Conservation (phyloP, 208 protist genomes). For the Angomonas desouzai region DNA sequence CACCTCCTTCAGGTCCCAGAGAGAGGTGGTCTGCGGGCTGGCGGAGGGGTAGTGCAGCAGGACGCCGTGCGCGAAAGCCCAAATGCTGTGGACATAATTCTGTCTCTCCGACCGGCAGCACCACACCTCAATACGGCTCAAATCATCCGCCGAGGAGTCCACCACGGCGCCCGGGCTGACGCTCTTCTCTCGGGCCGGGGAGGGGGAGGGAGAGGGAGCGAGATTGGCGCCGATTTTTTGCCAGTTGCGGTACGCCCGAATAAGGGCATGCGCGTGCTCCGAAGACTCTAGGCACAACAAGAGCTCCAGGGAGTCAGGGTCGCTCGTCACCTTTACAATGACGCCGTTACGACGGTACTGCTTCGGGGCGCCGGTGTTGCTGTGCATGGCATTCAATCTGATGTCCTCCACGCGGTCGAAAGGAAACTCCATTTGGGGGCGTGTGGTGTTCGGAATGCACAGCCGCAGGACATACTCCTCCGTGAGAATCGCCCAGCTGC, state of each 20-base stretch:
- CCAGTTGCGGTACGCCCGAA: slow-evolving; percentile 25
- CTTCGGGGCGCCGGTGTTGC: slow-evolving; percentile 22
- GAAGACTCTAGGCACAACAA: slow-evolving; percentile 37
- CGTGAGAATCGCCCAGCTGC: slow-evolving; percentile 38
- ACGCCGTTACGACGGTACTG: slow-evolving; percentile 44
- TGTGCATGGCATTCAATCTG: slow-evolving; percentile 16
- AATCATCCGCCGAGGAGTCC: background rate
- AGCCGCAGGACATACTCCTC: slow-evolving; percentile 15
- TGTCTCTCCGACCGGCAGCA: slow-evolving; percentile 3
- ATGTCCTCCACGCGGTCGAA: slow-evolving; percentile 21
- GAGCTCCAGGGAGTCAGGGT: slow-evolving; percentile 32
- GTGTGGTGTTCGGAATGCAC: slow-evolving; percentile 23
- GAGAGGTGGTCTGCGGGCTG: background rate
- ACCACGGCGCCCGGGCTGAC: background rate
- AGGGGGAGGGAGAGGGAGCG: slow-evolving; percentile 7
- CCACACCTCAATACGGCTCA: slow-evolving; percentile 6
- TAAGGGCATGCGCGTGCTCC: slow-evolving; percentile 28
- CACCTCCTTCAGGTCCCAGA: slow-evolving; percentile 5
- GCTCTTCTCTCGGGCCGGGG: slow-evolving; percentile 1
- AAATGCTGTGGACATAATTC: background rate
- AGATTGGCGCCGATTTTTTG: background rate
- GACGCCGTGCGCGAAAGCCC: slow-evolving; percentile 9
- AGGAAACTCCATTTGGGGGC: slow-evolving; percentile 19
- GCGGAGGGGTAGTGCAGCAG: slow-evolving; percentile 4
- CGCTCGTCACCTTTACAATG: slow-evolving; percentile 31